A percentile compares a stretch with the other conserved stretches of the same genome.
Conservation (phyloP, 352 stramenopile species). For the Sclerospora graminicola region DNA sequence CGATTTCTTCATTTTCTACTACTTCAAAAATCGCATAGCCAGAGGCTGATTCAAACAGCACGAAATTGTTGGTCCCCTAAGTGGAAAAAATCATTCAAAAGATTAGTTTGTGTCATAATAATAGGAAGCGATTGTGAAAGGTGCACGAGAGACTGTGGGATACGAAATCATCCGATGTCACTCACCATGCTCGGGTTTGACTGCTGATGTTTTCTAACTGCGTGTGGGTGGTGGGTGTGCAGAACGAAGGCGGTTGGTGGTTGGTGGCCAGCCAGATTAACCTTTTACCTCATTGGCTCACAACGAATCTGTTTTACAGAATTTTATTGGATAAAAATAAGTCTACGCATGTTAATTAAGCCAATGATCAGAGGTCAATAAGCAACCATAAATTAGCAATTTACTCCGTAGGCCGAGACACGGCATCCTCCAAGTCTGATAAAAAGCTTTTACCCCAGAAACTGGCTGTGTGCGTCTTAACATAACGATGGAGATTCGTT, state of each 20-base stretch:
- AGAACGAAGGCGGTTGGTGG: conserved; percentile 5
- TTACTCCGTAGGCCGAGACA: too few relatives aligned
- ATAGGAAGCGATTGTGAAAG: conserved; percentile 1
- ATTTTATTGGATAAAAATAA: not conserved
- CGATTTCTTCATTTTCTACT: conserved; percentile 97
- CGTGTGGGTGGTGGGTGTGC: conserved; percentile 8
- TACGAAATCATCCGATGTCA: conserved; percentile 1
- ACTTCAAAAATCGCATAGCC: conserved; percentile 99
- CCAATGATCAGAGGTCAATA: too few relatives aligned
- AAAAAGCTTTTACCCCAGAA: conserved; percentile 82
- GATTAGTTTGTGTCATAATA: conserved; percentile 8
- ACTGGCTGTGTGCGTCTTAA: conserved; percentile 76
- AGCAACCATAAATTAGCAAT: too few relatives aligned
- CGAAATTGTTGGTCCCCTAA: conserved; percentile 66
- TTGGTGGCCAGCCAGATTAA: conserved; percentile 24
- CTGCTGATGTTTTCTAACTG: conserved; percentile 29
- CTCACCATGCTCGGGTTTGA: conserved; percentile 27
- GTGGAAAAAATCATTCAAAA: not conserved
- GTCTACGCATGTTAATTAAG: too few relatives aligned
- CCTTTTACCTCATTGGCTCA: conserved; percentile 14
- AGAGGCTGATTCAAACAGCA: conserved; percentile 96
- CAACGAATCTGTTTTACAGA: not conserved
- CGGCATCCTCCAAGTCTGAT: conserved; percentile 48
- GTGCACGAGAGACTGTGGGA: conserved; percentile 3
- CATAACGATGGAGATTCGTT: conserved; percentile 79